phyloP scores from a whole-genome alignment of 257 asterid genomes.

The Solanum piurae region DNA sequence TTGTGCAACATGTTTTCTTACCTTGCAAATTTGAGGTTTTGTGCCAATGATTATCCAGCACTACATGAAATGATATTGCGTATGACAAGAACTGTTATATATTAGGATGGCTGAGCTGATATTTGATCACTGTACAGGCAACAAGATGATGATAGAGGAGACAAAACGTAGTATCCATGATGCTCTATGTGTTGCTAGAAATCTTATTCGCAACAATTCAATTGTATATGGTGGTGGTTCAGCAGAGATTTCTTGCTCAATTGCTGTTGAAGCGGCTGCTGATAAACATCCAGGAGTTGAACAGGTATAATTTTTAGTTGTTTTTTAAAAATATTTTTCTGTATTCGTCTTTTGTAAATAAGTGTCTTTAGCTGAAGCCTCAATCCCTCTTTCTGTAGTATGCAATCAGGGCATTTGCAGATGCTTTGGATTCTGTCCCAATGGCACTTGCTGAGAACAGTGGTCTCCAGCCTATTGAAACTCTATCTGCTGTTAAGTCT shows the following conservation, averaged over 20 bases:
- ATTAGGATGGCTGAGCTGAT: neutral
- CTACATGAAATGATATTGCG: neutral
- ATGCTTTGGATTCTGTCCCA: constrained; percentile 88
- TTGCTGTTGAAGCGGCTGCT: constrained; percentile 96
- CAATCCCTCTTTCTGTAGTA: constrained; percentile 40
- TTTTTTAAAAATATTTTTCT: neutral
- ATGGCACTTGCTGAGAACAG: constrained; percentile 99
- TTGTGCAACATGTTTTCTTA: neutral
- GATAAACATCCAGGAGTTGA: constrained; percentile 96
- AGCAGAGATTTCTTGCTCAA: constrained; percentile 87
- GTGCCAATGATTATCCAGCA: neutral
- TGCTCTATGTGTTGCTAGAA: constrained; percentile 88
- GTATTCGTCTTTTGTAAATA: neutral
- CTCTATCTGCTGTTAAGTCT: constrained; percentile 78
- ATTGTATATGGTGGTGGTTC: constrained; percentile 98
- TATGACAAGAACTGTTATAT: neutral
- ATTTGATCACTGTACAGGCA: constrained; percentile 32
- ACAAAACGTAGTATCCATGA: constrained; percentile 97
- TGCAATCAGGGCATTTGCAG: constrained; percentile 94
- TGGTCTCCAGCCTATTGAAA: constrained; percentile 89
- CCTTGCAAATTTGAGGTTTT: neutral
- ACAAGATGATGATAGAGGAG: constrained; percentile 98
- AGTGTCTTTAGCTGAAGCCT: neutral
- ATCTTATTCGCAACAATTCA: constrained; percentile 88
- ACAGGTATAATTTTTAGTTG: constrained; percentile 34